Evolutionary conservation across 768 basidiomycete genomes (phyloP).

Genomic region (Auricularia sp.): DNA sequence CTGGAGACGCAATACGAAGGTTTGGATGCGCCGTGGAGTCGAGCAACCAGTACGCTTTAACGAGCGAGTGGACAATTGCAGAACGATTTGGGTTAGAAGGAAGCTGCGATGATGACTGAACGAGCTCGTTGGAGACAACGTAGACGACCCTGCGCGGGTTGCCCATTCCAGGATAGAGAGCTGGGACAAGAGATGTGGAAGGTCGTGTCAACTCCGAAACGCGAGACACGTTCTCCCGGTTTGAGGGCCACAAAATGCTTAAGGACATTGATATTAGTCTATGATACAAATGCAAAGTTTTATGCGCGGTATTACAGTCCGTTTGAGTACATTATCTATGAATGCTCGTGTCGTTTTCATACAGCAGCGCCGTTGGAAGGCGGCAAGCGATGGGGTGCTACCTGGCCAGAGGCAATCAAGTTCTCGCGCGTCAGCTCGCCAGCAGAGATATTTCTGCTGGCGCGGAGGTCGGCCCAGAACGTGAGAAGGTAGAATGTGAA

Average conservation of each 20-base stretch:
- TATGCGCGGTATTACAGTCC: no score
- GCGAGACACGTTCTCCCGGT: no score
- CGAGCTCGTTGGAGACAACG: constrained; percentile 48
- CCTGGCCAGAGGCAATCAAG: background rate
- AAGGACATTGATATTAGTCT: no score
- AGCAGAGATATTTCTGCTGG: background rate
- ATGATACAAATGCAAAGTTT: no score
- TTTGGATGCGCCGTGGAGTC: constrained; percentile 10
- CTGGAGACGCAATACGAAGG: constrained; percentile 39
- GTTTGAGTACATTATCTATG: no score
- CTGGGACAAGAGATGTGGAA: no score
- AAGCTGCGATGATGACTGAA: constrained; percentile 48
- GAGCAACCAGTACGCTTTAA: constrained; percentile 42
- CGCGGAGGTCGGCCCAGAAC: constrained; percentile 52
- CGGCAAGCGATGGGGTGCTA: background rate
- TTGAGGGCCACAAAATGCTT: no score
- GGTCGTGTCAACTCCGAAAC: no score
- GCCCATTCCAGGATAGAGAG: no score
- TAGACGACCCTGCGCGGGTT: constrained; percentile 27
- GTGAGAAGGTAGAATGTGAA: constrained; percentile 66
- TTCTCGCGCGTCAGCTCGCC: background rate
- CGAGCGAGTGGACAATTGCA: constrained; percentile 52
- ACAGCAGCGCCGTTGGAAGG: no score
- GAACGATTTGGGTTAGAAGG: constrained; percentile 64
- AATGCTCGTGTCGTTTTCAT: no score